Evolutionary conservation across 139 green algal genomes (phyloP), one percentile per base, ranked within the genome.

Genomic region (Trebouxia sp.): DNA sequence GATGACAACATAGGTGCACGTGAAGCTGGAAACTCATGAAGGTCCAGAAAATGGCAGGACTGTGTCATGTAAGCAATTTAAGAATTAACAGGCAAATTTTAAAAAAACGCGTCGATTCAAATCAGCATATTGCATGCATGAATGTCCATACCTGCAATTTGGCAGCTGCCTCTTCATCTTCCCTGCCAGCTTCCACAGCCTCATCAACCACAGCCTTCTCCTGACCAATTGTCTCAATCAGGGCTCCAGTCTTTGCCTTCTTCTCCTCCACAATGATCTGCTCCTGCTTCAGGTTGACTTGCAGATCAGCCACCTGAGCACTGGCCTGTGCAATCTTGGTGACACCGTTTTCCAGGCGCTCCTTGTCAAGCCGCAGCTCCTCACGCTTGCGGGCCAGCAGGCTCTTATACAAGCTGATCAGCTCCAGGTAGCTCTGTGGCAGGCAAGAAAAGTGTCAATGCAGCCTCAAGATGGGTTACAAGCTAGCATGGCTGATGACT

Each of bases 181-280:
- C 91, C 2, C 89, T 77, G n/a, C 86, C 82, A 20, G 87, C 87
- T 76, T 96, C 91, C 35, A 97, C 94, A 28, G 95, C 93, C 65
- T 96, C 91, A 65, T 98, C 95, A 42, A 96, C 95, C 22, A 93
- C 82, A 0, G 88, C 93, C 86, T 96, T 97, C 86, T 98, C 94
- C 74, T 91, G 86, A 2, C 87, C 94, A 48, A 98, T 97, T 65
- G 75, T 92, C 78, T 96, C 92, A 65, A 98, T 97, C 26, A 98
- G 89, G 70, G 88, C 90, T 66, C 95, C 91, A 0, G 95, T 97
- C 78, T 91, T 85, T 6, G 87, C 85, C 85, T 96, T 95, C 87
- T 97, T 97, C 88, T 97, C 91, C 78, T 94, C 94, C 28, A 98
- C 94, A 48, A 98, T 92, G 39, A 94, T 89, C 67, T 91, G 88